Conservation (phyloP, 1,284 basidiomycete species). For the Somion occarium region DNA sequence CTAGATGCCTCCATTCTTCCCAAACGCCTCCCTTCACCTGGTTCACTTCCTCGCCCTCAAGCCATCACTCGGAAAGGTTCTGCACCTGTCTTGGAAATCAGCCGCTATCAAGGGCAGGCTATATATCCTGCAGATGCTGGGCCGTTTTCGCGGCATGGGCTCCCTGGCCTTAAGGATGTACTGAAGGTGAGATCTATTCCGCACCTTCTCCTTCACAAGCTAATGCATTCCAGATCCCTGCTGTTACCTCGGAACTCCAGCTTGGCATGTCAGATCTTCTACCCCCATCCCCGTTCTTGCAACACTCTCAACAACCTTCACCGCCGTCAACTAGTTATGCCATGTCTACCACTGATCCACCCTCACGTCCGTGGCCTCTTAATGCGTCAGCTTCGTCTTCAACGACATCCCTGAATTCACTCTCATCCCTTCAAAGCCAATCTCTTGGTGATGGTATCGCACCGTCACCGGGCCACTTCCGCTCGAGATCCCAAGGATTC, state of each 20-base stretch:
- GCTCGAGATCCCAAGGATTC: constrained; percentile 15
- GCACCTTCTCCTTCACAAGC: too few relatives aligned
- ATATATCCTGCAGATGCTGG: not conserved
- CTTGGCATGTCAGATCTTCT: constrained; percentile 66
- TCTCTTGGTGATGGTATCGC: constrained; percentile 14
- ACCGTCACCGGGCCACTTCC: constrained; percentile 7
- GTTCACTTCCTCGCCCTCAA: constrained; percentile 30
- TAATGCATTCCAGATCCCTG: constrained; percentile 46
- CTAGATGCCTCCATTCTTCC: constrained; percentile 40
- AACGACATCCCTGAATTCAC: constrained; percentile 25
- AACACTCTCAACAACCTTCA: constrained; percentile 32
- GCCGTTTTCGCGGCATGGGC: constrained; percentile 23
- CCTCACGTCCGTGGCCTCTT: constrained; percentile 14
- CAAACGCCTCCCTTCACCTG: constrained; percentile 29
- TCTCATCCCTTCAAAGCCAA: constrained; percentile 23
- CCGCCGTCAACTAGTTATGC: constrained; percentile 35
- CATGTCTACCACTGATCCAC: constrained; percentile 15
- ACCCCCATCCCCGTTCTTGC: constrained; percentile 71
- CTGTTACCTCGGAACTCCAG: constrained; percentile 63
- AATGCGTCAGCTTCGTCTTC: constrained; percentile 26
- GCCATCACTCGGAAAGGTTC: constrained; percentile 31
- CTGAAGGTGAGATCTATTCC: constrained; percentile 50
- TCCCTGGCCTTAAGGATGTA: constrained; percentile 67
- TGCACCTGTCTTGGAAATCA: not conserved
- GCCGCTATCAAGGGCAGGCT: not conserved